Evolutionary conservation across 1,284 basidiomycete genomes (phyloP).

Genomic region (Irpex lacteus): DNA sequence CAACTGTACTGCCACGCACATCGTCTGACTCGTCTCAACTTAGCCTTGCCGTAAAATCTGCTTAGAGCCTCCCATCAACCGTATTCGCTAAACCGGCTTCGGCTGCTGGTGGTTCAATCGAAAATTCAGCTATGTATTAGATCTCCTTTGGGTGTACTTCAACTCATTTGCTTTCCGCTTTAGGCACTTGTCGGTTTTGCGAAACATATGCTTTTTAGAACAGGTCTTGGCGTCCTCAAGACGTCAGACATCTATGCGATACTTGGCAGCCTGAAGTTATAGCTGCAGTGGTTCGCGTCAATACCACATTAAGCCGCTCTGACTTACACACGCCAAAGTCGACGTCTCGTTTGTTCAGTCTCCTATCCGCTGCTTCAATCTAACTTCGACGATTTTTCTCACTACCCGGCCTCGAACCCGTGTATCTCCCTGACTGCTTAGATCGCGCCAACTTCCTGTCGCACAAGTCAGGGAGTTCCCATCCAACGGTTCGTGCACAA

Average conservation of each 20-base stretch:
- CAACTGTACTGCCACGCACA: slow-evolving; percentile 47
- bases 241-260: slow-evolving; percentile 68
- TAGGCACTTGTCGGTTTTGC: slow-evolving; percentile 20
- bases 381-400: slow-evolving; percentile 46
- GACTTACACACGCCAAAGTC: slow-evolving; percentile 16
- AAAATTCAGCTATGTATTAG: slow-evolving; percentile 62
- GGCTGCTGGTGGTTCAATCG: slow-evolving; percentile 36
- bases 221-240: slow-evolving; percentile 49
- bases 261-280: slow-evolving; percentile 76
- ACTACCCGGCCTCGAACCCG: slow-evolving; percentile 29
- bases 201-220: slow-evolving; percentile 5
- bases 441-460: slow-evolving; percentile 18
- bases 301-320: slow-evolving; percentile 35
- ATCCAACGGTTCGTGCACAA: slow-evolving; percentile 75
- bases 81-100: not conserved
- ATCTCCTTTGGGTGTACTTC: slow-evolving; percentile 60
- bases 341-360: slow-evolving; percentile 20
- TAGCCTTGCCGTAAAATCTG: slow-evolving; percentile 33
- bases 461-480: slow-evolving; percentile 43
- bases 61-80: slow-evolving; percentile 23
- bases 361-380: slow-evolving; percentile 36
- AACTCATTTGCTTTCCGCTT: slow-evolving; percentile 10
- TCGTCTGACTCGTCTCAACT: slow-evolving; percentile 21
- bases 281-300: slow-evolving; percentile 49
- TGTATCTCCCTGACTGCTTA: slow-evolving; percentile 17